Evolutionary conservation across 2,329 filamentous ascomycete species (phyloP), one percentile per base, ranked within the genome.

Genomic region (Fonsecaea erecta): DNA sequence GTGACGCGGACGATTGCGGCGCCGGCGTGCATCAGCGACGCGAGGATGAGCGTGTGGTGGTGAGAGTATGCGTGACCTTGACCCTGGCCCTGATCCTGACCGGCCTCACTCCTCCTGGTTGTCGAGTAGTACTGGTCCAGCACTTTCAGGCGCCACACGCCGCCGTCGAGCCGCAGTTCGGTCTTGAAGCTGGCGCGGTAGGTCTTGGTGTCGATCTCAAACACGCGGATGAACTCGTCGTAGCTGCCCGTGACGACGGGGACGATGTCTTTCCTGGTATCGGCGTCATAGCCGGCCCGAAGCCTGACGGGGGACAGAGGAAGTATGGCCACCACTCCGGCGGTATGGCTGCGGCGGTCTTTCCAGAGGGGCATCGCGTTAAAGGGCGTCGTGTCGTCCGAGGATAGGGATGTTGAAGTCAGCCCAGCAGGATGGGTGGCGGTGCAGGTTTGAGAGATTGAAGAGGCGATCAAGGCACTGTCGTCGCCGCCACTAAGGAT

Each of bases 1-100:
- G 66, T 73, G 2, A 88, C 72, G 64, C 77, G 77, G 2, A 89
- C 74, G n/a, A 98, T 78, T 60, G 89, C 85, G 9, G 87, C 84
- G 0, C 95, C 95, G 1, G 90, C 92, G 79, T 97, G 90, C 94
- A 98, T 98, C 74, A 95, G 97, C 52, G 92, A 96, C 16, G 89
- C 93, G 46, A 97, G 80, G n/a, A 96, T 78, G 52, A 83, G 75
- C 54, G 81, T 81, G 18, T 71, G 76, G 26, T 68, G 55, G 12
- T n/a, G 18, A 9, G 24, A 24, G 18, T 11, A 16, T 35, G n/a
- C n/a, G n/a, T n/a, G n/a, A n/a, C n/a, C n/a, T n/a, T n/a, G n/a
- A n/a, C n/a, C n/a, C n/a, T n/a, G n/a, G n/a, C n/a, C n/a, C n/a
- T 28, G 51, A 9, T 8, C 54, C 52, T 53, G 51, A 26, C 3